These are phyloP conservation scores for Artemisia tridentata DNA, from an alignment of 129 eudicot genomes.

Conservation along the genomic window DNA sequence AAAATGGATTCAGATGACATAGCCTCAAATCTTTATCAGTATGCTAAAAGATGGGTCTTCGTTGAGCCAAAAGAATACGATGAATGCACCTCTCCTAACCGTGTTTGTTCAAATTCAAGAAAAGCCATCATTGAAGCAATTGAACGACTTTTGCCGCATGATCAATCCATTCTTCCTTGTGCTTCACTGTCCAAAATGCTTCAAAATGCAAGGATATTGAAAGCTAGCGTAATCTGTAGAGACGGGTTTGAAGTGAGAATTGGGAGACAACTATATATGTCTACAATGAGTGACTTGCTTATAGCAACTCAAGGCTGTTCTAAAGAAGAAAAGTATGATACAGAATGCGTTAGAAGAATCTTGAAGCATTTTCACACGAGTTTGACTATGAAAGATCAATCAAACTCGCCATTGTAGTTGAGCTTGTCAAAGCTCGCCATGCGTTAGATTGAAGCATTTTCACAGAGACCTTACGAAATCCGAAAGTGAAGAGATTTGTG, in stretches of 20 bases:
- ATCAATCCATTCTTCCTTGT: neutral
- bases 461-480: no score
- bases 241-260: neutral
- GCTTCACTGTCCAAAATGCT: neutral
- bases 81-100: neutral
- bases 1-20: neutral
- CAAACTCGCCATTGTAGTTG: neutral
- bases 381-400: neutral
- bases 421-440: neutral
- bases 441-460: neutral
- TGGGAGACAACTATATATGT: neutral
- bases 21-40: neutral
- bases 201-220: neutral
- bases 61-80: neutral
- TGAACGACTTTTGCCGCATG: neutral
- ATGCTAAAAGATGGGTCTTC: conserved; percentile 2
- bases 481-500: no score
- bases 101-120: neutral
- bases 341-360: neutral
- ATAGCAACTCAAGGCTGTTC: neutral
- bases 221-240: neutral
- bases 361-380: neutral
- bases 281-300: neutral
- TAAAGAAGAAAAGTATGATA: neutral
- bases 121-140: neutral